Evolutionary conservation across 371 early-diverging fungal species (phyloP).

Genomic region (Scutellospora calospora): DNA sequence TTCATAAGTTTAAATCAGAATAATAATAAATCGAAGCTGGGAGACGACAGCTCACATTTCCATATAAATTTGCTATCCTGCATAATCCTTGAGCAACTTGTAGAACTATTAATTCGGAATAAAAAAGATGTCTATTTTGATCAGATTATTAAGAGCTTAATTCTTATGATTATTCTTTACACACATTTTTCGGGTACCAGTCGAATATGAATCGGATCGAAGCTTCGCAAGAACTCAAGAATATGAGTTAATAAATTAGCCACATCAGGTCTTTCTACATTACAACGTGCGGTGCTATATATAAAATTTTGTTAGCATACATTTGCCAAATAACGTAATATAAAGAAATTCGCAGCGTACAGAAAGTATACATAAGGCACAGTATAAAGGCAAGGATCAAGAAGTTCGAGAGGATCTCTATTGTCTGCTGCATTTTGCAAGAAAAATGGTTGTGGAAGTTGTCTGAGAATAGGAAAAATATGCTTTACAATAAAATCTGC

Average conservation of each 20-base stretch:
- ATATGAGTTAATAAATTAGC: constrained; percentile 51
- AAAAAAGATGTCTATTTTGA: too few relatives aligned
- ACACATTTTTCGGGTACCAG: constrained; percentile 58
- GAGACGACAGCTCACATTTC: not conserved
- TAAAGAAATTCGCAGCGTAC: constrained; percentile 49
- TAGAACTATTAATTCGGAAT: not conserved
- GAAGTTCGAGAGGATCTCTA: constrained; percentile 64
- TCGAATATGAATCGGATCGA: constrained; percentile 57
- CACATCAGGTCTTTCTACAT: constrained; percentile 47
- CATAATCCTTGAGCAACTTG: constrained; percentile 27
- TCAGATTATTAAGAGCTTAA: too few relatives aligned
- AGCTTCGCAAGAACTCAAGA: constrained; percentile 57
- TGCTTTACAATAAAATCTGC: constrained; percentile 43
- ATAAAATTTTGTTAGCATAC: not conserved
- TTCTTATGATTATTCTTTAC: not conserved
- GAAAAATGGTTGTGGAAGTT: constrained; percentile 52
- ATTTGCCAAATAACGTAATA: too few relatives aligned
- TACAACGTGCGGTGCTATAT: constrained; percentile 56
- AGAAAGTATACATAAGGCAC: constrained; percentile 70
- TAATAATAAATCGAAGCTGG: not conserved
- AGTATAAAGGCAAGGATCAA: constrained; percentile 62
- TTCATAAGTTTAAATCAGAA: not conserved
- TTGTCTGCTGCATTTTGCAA: constrained; percentile 52
- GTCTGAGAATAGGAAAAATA: constrained; percentile 49
- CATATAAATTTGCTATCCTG: constrained; percentile 17